phyloP scores from a whole-genome alignment of 176 grass and related monocot genomes.

The Oryza longistaminata region DNA sequence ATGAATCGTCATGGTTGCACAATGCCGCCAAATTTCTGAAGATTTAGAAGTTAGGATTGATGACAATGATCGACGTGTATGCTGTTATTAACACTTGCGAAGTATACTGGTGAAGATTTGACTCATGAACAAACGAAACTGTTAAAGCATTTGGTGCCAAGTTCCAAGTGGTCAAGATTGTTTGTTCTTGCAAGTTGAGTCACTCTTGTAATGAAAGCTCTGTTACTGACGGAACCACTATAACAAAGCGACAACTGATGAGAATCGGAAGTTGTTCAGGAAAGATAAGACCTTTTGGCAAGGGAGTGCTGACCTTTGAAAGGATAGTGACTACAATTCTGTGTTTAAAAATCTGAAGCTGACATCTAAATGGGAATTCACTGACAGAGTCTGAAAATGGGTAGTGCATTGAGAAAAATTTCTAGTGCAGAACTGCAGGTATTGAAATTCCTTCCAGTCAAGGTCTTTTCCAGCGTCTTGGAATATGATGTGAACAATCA shows the following conservation, averaged over 20 bases:
- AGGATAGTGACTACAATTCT: constrained; percentile 87
- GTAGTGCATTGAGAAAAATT: constrained; percentile 78
- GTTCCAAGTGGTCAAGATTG: constrained; percentile 65
- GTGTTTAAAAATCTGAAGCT: constrained; percentile 83
- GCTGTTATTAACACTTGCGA: constrained; percentile 76
- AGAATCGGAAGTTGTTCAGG: constrained; percentile 70
- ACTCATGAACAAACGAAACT: constrained; percentile 74
- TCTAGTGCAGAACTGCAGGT: constrained; percentile 77
- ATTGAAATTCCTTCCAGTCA: constrained; percentile 93
- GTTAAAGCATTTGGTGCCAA: constrained; percentile 68
- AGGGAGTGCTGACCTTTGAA: constrained; percentile 64
- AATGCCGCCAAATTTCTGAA: constrained; percentile 80
- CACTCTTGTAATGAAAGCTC: constrained; percentile 78
- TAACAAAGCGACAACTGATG: constrained; percentile 96
- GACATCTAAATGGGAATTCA: constrained; percentile 51
- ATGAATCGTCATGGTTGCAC: constrained; percentile 73
- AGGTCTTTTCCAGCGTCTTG: constrained; percentile 89
- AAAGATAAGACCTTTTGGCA: constrained; percentile 62
- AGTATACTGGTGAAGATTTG: constrained; percentile 78
- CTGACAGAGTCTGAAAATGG: constrained; percentile 59
- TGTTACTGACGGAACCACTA: constrained; percentile 77
- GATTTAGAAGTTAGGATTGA: constrained; percentile 62
- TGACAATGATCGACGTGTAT: constrained; percentile 65
- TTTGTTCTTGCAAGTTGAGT: constrained; percentile 81
- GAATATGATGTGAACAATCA: constrained; percentile 90